These are phyloP conservation scores for Bacidia gigantensis DNA, from an alignment of 495 filamentous ascomycete species.

Conservation along the genomic window DNA sequence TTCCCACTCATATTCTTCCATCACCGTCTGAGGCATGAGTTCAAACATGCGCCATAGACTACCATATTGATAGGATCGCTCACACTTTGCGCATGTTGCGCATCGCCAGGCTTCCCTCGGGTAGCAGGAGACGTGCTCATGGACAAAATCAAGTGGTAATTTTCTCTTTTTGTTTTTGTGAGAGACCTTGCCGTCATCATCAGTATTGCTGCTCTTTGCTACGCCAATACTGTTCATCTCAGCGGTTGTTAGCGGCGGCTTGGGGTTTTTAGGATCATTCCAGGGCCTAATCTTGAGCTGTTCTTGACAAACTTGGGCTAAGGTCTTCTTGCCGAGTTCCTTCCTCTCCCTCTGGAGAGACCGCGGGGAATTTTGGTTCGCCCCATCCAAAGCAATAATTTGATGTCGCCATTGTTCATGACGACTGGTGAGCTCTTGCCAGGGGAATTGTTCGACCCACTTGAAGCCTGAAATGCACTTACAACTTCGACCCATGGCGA, in stretches of 20 bases:
- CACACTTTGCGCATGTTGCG: slow-evolving; percentile 61
- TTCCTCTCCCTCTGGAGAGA: slow-evolving; percentile 50
- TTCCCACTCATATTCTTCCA: slow-evolving; percentile 68
- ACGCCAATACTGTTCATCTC: slow-evolving; percentile 1
- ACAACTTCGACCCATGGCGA: slow-evolving; percentile 84
- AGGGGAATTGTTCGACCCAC: slow-evolving; percentile 88
- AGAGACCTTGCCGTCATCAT: slow-evolving; percentile 28
- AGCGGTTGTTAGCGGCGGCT: slow-evolving; percentile 12
- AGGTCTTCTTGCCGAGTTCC: slow-evolving; percentile 50
- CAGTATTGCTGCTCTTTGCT: slow-evolving; percentile 21
- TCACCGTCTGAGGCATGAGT: slow-evolving; percentile 59
- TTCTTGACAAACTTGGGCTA: slow-evolving; percentile 83
- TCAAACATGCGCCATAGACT: slow-evolving; percentile 81
- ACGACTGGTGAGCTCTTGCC: slow-evolving; percentile 59
- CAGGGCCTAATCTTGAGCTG: slow-evolving; percentile 61
- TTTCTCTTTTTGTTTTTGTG: slow-evolving; percentile 34
- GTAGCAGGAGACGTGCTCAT: slow-evolving; percentile 71
- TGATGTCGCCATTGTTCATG: slow-evolving; percentile 72
- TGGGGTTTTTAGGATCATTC: slow-evolving; percentile 39
- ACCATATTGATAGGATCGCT: slow-evolving; percentile 71
- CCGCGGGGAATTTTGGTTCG: slow-evolving; percentile 47
- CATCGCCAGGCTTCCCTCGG: slow-evolving; percentile 69
- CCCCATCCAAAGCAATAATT: slow-evolving; percentile 52
- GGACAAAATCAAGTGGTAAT: slow-evolving; percentile 32
- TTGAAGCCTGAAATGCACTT: slow-evolving; percentile 66